phyloP scores from a whole-genome alignment of 139 green algal genomes.

The Axilococcus clingmanii region DNA sequence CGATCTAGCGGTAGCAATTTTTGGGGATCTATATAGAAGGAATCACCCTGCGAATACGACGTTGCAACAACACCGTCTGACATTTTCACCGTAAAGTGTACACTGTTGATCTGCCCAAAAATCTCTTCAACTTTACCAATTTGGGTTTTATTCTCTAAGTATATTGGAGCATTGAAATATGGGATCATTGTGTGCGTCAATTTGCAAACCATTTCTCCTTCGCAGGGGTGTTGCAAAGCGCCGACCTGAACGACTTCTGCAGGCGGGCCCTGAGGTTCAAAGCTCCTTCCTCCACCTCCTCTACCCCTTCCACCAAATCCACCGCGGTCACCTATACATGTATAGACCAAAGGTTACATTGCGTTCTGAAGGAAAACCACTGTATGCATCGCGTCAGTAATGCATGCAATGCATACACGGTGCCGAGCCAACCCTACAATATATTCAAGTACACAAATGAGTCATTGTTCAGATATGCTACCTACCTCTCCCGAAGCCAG shows the following conservation, averaged over 20 bases:
- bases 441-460: too few species aligned
- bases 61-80: constrained; percentile 83
- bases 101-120: constrained; percentile 86
- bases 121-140: constrained; percentile 99
- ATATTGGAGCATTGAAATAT: constrained; percentile 99
- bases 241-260: constrained; percentile 77
- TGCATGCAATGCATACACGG: constrained; percentile 4
- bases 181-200: constrained; percentile 94
- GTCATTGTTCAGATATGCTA: not conserved
- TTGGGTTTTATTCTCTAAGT: constrained; percentile 94
- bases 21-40: constrained; percentile 94
- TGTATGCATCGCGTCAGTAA: not conserved
- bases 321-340: constrained; percentile 10
- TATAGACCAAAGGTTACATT: not conserved
- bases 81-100: constrained; percentile 96
- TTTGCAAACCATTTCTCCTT: constrained; percentile 95
- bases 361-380: not conserved
- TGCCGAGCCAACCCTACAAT: not conserved
- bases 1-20: constrained; percentile 78
- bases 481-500: constrained; percentile 10
- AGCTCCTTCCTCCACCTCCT: constrained; percentile 9
- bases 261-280: constrained; percentile 27
- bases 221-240: constrained; percentile 86
- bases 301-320: constrained; percentile 16
- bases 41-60: constrained; percentile 84